Percentiles rank a stretch among this genome's conserved stretches.
phyloP scores from a whole-genome alignment of 805 yeast genomes.

The Priceomyces melissophilus region DNA sequence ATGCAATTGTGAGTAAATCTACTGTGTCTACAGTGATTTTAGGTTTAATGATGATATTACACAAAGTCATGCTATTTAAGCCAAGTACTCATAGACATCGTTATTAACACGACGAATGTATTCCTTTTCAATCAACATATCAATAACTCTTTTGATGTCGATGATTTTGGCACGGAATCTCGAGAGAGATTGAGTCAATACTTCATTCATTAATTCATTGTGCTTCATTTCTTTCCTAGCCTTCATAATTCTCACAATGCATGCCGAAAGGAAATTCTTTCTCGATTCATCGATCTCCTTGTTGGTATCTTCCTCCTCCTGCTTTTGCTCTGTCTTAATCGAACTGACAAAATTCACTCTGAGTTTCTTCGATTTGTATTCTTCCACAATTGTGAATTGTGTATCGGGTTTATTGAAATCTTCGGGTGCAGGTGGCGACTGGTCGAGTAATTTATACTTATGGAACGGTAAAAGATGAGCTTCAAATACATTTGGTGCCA shows the following conservation, averaged over 20 bases:
- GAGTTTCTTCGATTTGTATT: conserved; percentile 80
- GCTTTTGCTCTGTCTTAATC: conserved; percentile 58
- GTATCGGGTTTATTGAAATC: conserved; percentile 45
- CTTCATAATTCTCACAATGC: conserved; percentile 95
- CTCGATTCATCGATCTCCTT: conserved; percentile 85
- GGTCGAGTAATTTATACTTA: conserved; percentile 70
- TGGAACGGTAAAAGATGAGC: conserved; percentile 78
- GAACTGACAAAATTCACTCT: conserved; percentile 74
- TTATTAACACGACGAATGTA: conserved; percentile 76
- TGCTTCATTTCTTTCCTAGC: conserved; percentile 80
- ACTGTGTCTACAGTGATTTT: neutral
- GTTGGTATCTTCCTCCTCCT: conserved; percentile 69
- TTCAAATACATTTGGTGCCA: conserved; percentile 61
- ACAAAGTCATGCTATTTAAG: conserved; percentile 34
- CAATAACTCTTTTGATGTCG: conserved; percentile 85
- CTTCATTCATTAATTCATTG: conserved; percentile 79
- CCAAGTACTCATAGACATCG: conserved; percentile 75
- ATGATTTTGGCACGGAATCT: conserved; percentile 83
- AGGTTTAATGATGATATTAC: neutral
- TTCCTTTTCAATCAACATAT: conserved; percentile 78
- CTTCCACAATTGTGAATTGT: conserved; percentile 64
- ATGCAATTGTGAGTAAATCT: too few relatives aligned
- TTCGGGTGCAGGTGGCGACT: conserved; percentile 61
- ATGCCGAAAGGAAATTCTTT: conserved; percentile 81
- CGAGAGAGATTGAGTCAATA: conserved; percentile 75